A percentile compares a stretch with the other conserved stretches of the same genome.
Evolutionary conservation across 2,329 filamentous ascomycete genomes (phyloP).

Genomic region (Fusarium sacchari): DNA sequence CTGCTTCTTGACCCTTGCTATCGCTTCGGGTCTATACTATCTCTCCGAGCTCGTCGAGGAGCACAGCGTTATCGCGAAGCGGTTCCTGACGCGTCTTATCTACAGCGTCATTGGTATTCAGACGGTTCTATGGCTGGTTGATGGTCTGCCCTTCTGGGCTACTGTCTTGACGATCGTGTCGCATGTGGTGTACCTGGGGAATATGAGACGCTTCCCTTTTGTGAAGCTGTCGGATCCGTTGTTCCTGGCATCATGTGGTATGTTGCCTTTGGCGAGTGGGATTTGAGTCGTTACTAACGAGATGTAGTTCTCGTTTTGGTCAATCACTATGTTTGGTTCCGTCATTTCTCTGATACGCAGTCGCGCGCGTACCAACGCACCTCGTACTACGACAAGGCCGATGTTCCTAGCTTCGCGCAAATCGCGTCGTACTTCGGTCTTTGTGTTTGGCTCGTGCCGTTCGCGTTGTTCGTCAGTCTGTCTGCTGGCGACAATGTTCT

Average conservation of each 20-base stretch:
- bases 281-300: not conserved
- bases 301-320: conserved; percentile 78
- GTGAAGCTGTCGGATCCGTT: conserved; percentile 89
- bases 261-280: conserved; percentile 37
- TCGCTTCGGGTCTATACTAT: conserved; percentile 98
- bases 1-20: conserved; percentile 91
- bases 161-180: conserved; percentile 80
- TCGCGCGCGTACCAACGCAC: conserved; percentile 66
- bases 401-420: conserved; percentile 86
- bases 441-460: conserved; percentile 96
- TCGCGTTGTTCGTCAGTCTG: conserved; percentile 92
- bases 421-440: conserved; percentile 96
- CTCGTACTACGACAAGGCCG: conserved; percentile 69
- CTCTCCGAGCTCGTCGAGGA: conserved; percentile 98
- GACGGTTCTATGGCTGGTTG: conserved; percentile 77
- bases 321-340: conserved; percentile 97
- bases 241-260: conserved; percentile 85
- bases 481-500: conserved; percentile 95
- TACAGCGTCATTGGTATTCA: conserved; percentile 83
- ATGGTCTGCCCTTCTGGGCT: conserved; percentile 83
- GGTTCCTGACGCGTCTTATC: conserved; percentile 84
- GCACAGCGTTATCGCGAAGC: conserved; percentile 92
- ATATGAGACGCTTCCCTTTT: conserved; percentile 77
- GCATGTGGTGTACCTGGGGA: conserved; percentile 88
- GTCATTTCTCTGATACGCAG: conserved; percentile 80